Conservation (phyloP, 495 filamentous ascomycete species). For the Corynascus novoguineensis region DNA sequence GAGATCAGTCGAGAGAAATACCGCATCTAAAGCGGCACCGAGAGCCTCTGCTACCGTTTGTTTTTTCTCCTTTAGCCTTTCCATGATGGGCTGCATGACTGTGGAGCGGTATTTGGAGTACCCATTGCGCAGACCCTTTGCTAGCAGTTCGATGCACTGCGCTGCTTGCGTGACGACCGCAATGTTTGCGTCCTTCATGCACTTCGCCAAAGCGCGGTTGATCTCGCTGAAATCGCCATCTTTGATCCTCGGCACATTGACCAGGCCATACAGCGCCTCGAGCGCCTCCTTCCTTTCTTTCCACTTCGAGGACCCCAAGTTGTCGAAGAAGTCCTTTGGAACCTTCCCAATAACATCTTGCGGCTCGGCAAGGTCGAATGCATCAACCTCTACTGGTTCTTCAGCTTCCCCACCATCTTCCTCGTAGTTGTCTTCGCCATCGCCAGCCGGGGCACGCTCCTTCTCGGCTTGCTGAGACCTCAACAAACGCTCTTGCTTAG, state of each 20-base stretch:
- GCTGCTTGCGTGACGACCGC: conserved; percentile 90
- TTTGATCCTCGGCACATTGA: conserved; percentile 89
- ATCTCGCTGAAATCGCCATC: conserved; percentile 85
- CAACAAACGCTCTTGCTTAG: conserved; percentile 88
- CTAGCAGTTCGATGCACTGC: conserved; percentile 88
- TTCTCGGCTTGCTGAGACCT: conserved; percentile 81
- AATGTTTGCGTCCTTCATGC: conserved; percentile 98
- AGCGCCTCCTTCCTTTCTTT: conserved; percentile 95
- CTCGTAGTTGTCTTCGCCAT: conserved; percentile 51
- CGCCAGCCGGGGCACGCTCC: conserved; percentile 57
- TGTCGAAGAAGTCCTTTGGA: conserved; percentile 73
- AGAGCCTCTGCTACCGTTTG: conserved; percentile 81
- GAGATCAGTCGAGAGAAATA: conserved; percentile 72
- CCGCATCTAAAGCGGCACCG: conserved; percentile 75
- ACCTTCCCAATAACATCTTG: conserved; percentile 84
- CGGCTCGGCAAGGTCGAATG: conserved; percentile 83
- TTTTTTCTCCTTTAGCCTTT: conserved; percentile 97
- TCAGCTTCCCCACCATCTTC: conserved; percentile 59
- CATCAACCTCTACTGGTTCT: conserved; percentile 67
- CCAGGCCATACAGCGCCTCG: conserved; percentile 66
- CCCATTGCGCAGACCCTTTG: conserved; percentile 72
- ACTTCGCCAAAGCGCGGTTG: conserved; percentile 75
- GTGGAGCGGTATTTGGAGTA: conserved; percentile 76
- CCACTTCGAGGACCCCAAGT: conserved; percentile 87
- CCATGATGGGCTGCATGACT: conserved; percentile 82